A percentile compares a stretch with the other conserved stretches of the same genome.
These are phyloP conservation scores for Lachnellula subtilissima DNA, from an alignment of 2,329 filamentous ascomycete species.

Conservation along the genomic window DNA sequence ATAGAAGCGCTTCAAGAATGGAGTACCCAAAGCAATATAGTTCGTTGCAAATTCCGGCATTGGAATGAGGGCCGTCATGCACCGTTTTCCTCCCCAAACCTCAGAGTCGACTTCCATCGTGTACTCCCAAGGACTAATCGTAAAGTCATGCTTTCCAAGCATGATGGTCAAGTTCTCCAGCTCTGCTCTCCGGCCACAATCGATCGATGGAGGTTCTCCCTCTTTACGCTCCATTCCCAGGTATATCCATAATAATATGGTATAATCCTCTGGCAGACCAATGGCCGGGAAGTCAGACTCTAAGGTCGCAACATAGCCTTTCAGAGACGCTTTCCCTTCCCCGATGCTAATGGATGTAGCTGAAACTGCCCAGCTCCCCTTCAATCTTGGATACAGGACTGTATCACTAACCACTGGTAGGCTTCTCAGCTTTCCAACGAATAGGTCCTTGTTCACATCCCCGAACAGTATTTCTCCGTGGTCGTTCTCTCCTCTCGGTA, in stretches of 20 bases:
- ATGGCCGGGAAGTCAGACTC: constrained; percentile 8
- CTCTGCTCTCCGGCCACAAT: constrained; percentile 1
- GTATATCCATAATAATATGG: neutral
- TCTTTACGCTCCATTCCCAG: constrained; percentile 1
- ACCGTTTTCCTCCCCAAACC: constrained; percentile 5
- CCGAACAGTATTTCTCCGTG: constrained; percentile 8
- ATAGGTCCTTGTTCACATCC: constrained; percentile 4
- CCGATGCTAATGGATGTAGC: constrained; percentile 3
- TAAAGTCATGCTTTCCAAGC: constrained; percentile 3
- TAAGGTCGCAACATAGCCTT: constrained; percentile 4
- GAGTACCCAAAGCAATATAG: constrained; percentile 9
- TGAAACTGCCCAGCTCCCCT: constrained; percentile 4
- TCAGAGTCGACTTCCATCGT: constrained; percentile 7
- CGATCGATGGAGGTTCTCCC: neutral
- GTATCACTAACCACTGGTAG: neutral
- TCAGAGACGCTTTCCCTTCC: neutral
- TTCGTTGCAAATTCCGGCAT: constrained; percentile 3
- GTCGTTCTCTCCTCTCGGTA: neutral
- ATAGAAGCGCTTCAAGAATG: constrained; percentile 11
- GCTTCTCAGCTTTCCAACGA: constrained; percentile 5
- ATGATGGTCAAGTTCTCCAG: constrained; percentile 4
- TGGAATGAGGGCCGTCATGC: constrained; percentile 7
- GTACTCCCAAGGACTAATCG: constrained; percentile 7
- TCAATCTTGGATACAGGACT: neutral
- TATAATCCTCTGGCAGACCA: constrained; percentile 2